Conservation (phyloP, 2,329 filamentous ascomycete genomes). For the Diplodia seriata region DNA sequence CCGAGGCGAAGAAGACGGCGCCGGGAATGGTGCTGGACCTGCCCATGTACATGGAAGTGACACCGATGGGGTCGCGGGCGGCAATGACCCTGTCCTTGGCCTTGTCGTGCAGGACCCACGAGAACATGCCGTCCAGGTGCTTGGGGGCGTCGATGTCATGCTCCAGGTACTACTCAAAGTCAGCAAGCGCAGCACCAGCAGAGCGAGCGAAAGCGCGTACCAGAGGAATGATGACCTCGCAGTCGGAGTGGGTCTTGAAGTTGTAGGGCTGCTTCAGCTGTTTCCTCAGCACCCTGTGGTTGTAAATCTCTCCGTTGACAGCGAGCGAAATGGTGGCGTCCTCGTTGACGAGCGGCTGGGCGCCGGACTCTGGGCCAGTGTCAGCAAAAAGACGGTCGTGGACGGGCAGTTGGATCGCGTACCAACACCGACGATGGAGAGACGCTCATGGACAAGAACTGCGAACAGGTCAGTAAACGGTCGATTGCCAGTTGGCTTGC, state of each 20-base stretch:
- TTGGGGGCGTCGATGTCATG: slow-evolving; percentile 91
- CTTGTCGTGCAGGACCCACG: slow-evolving; percentile 97
- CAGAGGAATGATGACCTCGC: slow-evolving; percentile 97
- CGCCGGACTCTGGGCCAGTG: slow-evolving; percentile 76
- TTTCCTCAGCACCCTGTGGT: slow-evolving; percentile 95
- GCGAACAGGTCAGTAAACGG: slow-evolving; percentile 38
- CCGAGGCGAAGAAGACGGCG: slow-evolving; percentile 93
- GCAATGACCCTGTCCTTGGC: slow-evolving; percentile 89
- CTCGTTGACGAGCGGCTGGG: slow-evolving; percentile 92
- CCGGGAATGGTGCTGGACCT: slow-evolving; percentile 81
- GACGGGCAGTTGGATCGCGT: slow-evolving; percentile 47
- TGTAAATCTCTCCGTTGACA: slow-evolving; percentile 99
- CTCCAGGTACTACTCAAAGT: slow-evolving; percentile 77
- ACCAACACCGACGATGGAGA: slow-evolving; percentile 98
- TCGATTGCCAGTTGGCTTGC: not conserved
- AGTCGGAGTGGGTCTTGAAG: slow-evolving; percentile 99
- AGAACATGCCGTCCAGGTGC: slow-evolving; percentile 98
- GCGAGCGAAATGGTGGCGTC: slow-evolving; percentile 88
- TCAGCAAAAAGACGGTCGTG: slow-evolving; percentile 36
- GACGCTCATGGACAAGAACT: slow-evolving; percentile 92
- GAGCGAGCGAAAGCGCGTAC: slow-evolving; percentile 59
- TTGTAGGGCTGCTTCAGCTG: slow-evolving; percentile 81
- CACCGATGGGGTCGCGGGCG: slow-evolving; percentile 93
- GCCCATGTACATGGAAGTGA: slow-evolving; percentile 97
- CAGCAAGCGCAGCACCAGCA: slow-evolving; percentile 34